These are phyloP conservation scores for Penicillium sp. DNA, from an alignment of 2,329 filamentous ascomycete genomes.

Conservation along the genomic window DNA sequence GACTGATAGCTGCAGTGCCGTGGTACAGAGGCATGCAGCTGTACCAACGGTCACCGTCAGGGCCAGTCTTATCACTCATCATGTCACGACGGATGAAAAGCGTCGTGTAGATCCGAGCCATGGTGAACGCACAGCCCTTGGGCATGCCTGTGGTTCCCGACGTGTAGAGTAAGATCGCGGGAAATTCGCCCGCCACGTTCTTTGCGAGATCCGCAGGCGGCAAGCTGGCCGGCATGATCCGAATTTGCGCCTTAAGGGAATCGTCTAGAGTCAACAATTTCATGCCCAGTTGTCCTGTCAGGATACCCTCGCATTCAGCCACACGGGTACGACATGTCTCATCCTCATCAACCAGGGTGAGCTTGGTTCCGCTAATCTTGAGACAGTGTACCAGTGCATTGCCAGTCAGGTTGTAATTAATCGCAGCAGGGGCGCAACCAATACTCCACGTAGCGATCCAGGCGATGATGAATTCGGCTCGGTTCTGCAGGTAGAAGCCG, in stretches of 20 bases:
- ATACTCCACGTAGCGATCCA: slow-evolving; percentile 65
- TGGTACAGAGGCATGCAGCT: slow-evolving; percentile 77
- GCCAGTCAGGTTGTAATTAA: slow-evolving; percentile 67
- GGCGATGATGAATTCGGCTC: slow-evolving; percentile 64
- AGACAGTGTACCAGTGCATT: slow-evolving; percentile 66
- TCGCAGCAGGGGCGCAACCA: slow-evolving; percentile 66
- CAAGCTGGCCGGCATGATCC: slow-evolving; percentile 48
- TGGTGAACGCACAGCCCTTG: slow-evolving; percentile 65
- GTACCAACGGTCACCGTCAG: slow-evolving; percentile 62
- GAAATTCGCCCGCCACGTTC: slow-evolving; percentile 52
- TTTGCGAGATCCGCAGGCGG: slow-evolving; percentile 57
- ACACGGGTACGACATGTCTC: slow-evolving; percentile 56
- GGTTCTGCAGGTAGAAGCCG: slow-evolving; percentile 66
- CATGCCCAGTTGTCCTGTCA: slow-evolving; percentile 59
- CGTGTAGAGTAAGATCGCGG: slow-evolving; percentile 69
- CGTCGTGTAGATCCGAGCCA: slow-evolving; percentile 45
- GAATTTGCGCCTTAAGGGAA: slow-evolving; percentile 48
- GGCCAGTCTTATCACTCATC: slow-evolving; percentile 28
- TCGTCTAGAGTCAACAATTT: slow-evolving; percentile 55
- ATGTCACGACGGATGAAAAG: slow-evolving; percentile 35
- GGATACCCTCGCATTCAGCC: slow-evolving; percentile 47
- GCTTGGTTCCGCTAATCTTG: slow-evolving; percentile 53
- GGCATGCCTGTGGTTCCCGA: slow-evolving; percentile 74
- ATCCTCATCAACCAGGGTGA: slow-evolving; percentile 61
- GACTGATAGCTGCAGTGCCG: slow-evolving; percentile 65